These are phyloP conservation scores for Hirsutella minnesotensis DNA, from an alignment of 2,329 filamentous ascomycete species.

Conservation along the genomic window DNA sequence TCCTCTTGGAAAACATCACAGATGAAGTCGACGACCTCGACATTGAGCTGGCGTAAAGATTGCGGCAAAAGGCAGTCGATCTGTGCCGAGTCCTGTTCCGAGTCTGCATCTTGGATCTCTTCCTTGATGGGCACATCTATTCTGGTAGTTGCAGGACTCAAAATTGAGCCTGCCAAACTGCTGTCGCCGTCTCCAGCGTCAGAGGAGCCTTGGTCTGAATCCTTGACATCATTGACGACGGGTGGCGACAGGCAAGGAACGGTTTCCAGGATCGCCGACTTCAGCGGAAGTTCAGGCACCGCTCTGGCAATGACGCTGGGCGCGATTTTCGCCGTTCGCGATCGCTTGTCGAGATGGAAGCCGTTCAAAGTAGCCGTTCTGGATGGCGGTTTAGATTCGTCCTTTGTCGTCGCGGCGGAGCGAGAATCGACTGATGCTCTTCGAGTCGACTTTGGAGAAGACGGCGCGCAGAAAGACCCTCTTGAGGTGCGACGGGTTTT, in stretches of 20 bases:
- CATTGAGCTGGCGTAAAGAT: conserved; percentile 39
- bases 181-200: conserved; percentile 7
- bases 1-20: conserved; percentile 50
- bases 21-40: conserved; percentile 46
- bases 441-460: conserved; percentile 16
- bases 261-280: conserved; percentile 26
- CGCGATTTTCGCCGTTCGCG: conserved; percentile 17
- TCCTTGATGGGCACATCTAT: conserved; percentile 5
- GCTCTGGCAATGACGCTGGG: conserved; percentile 13
- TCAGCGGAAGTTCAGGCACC: conserved; percentile 22
- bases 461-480: conserved; percentile 8
- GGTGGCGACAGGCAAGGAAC: conserved; percentile 15
- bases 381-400: conserved; percentile 17
- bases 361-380: conserved; percentile 17
- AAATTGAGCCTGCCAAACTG: background rate
- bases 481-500: conserved; percentile 9
- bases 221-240: conserved; percentile 8
- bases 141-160: conserved; percentile 1
- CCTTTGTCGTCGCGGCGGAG: conserved; percentile 12
- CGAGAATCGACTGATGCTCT: conserved; percentile 19
- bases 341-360: conserved; percentile 22
- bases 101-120: conserved; percentile 10
- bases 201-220: conserved; percentile 9
- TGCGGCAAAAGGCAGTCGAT: conserved; percentile 37
- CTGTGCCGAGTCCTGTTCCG: conserved; percentile 12